Evolutionary conservation across 1,139 yeast genomes (phyloP), one percentile per base, ranked within the genome.

Genomic region (Arxiozyma heterogenica): DNA sequence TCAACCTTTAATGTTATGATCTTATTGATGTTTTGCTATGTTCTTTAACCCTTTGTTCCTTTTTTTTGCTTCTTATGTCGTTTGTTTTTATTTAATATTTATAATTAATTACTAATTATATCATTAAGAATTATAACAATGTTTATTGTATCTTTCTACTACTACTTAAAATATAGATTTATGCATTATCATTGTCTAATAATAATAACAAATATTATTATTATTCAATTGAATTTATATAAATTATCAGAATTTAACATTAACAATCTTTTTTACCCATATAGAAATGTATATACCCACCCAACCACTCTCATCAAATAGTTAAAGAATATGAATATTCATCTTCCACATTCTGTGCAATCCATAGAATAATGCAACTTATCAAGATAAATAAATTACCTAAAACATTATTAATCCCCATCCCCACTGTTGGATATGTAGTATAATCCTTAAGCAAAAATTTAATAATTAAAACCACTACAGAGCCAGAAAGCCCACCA

Each of bases 251-350:
- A 8, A 45, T 34, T 30, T 25, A 15, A 30, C 27, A 30, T 20
- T 20, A 20, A 30, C 42, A 34, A 27, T 23, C 39, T 18, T 34
- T 18, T 48, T 22, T 43, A n/a, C n/a, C n/a, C n/a, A n/a, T n/a
- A n/a, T n/a, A n/a, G n/a, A n/a, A n/a, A n/a, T n/a, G n/a, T 43
- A 43, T 22, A 9, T 25, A 43, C 23, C 20, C 3, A 4, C 17
- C 21, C 22, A 15, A 6, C n/a, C 15, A 27, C 20, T 27, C 8
- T 34, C 6, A 3, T 34, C 39, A 89, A 61, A 91, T 75, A 51
- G 95, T 91, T 67, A 90, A 79, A 51, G 95, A 86, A 69, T 93
- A 91, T 60, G 95, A 86, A 71, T 90, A 91, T 71, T 91, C 98
- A 67, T 91, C 98, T 69, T 93, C 97, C 57, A 90, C 83, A 67